Percentiles rank a stretch among this genome's conserved stretches.
phyloP scores from a whole-genome alignment of 257 asterid genomes.

The Gentiana dahurica region DNA sequence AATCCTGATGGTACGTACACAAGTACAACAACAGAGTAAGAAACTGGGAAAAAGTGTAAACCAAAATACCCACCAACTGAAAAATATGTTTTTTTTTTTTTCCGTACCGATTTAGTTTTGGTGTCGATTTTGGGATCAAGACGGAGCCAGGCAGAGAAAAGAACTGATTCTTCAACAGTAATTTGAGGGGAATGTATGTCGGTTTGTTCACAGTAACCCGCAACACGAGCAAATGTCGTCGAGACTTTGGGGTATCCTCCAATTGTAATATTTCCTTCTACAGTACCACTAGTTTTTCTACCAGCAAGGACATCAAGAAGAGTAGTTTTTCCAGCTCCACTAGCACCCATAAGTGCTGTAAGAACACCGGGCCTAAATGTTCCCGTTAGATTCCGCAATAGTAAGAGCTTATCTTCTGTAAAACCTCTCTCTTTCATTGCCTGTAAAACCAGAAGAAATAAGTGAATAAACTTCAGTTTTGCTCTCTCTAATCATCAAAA shows the following conservation, averaged over 20 bases:
- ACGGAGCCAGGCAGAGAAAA: conserved; percentile 49
- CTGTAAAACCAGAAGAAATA: conserved; percentile 14
- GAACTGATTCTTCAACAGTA: conserved; percentile 41
- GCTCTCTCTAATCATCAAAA: not conserved
- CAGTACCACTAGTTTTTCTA: conserved; percentile 40
- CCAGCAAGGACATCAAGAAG: conserved; percentile 57
- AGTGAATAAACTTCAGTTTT: not conserved
- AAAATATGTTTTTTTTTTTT: not conserved
- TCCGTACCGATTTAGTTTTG: conserved; percentile 30
- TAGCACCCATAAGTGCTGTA: conserved; percentile 53
- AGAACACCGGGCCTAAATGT: conserved; percentile 48
- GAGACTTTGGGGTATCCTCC: conserved; percentile 53
- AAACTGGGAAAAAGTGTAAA: not conserved
- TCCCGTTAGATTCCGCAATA: conserved; percentile 37
- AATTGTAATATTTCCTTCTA: conserved; percentile 37
- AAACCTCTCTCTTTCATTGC: conserved; percentile 37
- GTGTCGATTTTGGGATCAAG: conserved; percentile 33
- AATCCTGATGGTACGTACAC: conserved; percentile 20
- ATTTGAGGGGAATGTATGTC: conserved; percentile 50
- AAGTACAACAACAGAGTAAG: not conserved
- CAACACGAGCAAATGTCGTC: conserved; percentile 35
- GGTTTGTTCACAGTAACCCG: conserved; percentile 49
- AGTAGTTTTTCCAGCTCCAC: conserved; percentile 56
- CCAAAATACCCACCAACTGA: not conserved
- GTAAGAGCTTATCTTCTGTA: conserved; percentile 28